These are phyloP conservation scores for Elaeis guineensis DNA, from an alignment of 176 grass and related monocot genomes.

Conservation along the genomic window DNA sequence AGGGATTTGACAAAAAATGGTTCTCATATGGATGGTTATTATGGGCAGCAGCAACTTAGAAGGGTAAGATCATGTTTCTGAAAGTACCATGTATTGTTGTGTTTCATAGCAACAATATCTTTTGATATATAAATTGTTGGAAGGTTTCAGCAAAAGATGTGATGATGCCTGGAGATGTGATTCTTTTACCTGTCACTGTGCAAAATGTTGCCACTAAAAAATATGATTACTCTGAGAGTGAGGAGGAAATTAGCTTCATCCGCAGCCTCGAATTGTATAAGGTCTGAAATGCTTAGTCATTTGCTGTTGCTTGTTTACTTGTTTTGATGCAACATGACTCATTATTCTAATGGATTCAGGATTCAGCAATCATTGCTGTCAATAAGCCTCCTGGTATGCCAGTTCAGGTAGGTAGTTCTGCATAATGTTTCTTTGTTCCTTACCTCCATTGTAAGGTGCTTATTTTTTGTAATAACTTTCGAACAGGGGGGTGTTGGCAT, in stretches of 20 bases:
- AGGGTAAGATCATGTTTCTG: slow-evolving; percentile 42
- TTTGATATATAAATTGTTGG: slow-evolving; percentile 17
- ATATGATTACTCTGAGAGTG: slow-evolving; percentile 36
- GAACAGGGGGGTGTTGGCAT: slow-evolving; percentile 76
- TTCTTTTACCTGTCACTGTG: slow-evolving; percentile 59
- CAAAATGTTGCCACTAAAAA: slow-evolving; percentile 38
- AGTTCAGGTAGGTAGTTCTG: slow-evolving; percentile 55
- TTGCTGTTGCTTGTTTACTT: slow-evolving; percentile 8
- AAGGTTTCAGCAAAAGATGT: slow-evolving; percentile 84
- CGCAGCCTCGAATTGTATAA: slow-evolving; percentile 70
- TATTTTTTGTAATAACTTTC: not conserved
- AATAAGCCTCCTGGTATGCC: slow-evolving; percentile 88
- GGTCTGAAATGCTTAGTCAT: slow-evolving; percentile 33
- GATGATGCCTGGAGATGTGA: slow-evolving; percentile 60
- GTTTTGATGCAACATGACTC: slow-evolving; percentile 11
- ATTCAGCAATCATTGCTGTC: slow-evolving; percentile 62
- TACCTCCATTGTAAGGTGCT: not conserved
- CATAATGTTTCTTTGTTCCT: slow-evolving; percentile 14
- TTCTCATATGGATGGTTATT: too few species aligned
- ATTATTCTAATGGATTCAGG: slow-evolving; percentile 41
- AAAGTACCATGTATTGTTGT: too few species aligned
- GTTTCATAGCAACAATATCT: not conserved
- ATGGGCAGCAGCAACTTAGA: slow-evolving; percentile 14
- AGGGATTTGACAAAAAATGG: too few species aligned
- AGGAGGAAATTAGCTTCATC: slow-evolving; percentile 59